Conservation (phyloP, 768 basidiomycete species). For the Lyophyllum shimeji region DNA sequence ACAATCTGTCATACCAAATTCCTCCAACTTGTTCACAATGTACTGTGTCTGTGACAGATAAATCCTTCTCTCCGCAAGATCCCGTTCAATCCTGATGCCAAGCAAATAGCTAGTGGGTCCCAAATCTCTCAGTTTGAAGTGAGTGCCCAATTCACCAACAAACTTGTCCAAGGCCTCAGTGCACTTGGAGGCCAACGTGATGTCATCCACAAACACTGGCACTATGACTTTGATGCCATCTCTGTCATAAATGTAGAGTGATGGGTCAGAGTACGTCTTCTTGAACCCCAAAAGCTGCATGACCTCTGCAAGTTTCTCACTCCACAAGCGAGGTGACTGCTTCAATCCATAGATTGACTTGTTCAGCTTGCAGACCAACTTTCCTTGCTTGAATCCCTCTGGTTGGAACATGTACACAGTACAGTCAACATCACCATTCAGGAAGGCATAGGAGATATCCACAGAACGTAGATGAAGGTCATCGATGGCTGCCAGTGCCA, state of each 20-base stretch:
- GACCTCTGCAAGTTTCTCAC: background rate
- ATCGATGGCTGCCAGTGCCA: conserved; percentile 25
- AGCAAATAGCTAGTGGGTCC: conserved; percentile 2
- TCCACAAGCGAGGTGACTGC: background rate
- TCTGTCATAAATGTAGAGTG: background rate
- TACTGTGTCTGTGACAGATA: background rate
- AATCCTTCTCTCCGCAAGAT: background rate
- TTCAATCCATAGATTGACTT: background rate
- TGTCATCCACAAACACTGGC: background rate
- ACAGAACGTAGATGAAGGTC: conserved; percentile 22
- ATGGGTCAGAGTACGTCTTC: background rate
- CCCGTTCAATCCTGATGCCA: background rate
- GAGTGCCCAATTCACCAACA: background rate
- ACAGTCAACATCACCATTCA: background rate
- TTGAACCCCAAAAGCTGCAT: background rate
- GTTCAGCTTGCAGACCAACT: background rate
- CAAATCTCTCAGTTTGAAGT: conserved; percentile 2
- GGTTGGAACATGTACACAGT: background rate
- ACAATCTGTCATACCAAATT: conserved; percentile 6
- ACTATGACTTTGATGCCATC: background rate
- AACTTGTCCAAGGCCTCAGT: background rate
- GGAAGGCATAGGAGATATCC: conserved; percentile 7
- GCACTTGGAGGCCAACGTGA: background rate
- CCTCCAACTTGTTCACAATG: background rate
- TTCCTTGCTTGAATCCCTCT: background rate